Evolutionary conservation across 345 rosid genomes (phyloP).

Genomic region (Rhodamnia rubescens): DNA sequence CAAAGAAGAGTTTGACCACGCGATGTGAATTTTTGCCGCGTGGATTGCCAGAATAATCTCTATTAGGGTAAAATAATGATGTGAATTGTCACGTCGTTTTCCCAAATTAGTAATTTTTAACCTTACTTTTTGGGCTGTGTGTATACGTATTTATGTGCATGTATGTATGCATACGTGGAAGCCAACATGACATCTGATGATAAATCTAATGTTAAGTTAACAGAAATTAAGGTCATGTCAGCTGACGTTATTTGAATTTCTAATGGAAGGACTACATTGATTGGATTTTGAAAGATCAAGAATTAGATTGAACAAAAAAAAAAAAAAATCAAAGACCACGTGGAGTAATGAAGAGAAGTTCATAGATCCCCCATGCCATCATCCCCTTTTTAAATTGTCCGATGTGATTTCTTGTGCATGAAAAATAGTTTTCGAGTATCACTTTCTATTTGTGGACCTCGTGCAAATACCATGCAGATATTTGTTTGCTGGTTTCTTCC

Average conservation of each 20-base stretch:
- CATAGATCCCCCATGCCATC: not conserved
- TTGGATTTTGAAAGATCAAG: not conserved
- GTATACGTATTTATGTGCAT: too few species aligned
- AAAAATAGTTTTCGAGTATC: not conserved
- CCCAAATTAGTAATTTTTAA: not conserved
- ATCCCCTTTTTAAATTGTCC: not conserved
- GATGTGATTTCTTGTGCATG: not conserved
- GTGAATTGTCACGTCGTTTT: fast-evolving
- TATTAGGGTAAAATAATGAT: not conserved
- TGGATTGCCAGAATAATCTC: not conserved
- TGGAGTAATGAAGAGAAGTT: too few species aligned
- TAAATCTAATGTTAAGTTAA: not conserved
- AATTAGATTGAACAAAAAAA: not conserved
- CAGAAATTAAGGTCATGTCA: not conserved
- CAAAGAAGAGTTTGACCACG: not conserved
- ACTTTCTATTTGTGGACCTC: not conserved
- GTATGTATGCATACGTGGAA: too few species aligned
- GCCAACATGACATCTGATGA: not conserved
- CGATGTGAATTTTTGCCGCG: not conserved
- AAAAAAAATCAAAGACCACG: not conserved
- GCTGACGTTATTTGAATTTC: not conserved
- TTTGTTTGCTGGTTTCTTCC: not conserved
- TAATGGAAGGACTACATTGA: not conserved
- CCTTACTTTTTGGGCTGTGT: not conserved
- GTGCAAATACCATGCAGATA: not conserved